A percentile compares a stretch with the other conserved stretches of the same genome.
Evolutionary conservation across 495 filamentous ascomycete species (phyloP).

Genomic region (Penicillium odoratum): DNA sequence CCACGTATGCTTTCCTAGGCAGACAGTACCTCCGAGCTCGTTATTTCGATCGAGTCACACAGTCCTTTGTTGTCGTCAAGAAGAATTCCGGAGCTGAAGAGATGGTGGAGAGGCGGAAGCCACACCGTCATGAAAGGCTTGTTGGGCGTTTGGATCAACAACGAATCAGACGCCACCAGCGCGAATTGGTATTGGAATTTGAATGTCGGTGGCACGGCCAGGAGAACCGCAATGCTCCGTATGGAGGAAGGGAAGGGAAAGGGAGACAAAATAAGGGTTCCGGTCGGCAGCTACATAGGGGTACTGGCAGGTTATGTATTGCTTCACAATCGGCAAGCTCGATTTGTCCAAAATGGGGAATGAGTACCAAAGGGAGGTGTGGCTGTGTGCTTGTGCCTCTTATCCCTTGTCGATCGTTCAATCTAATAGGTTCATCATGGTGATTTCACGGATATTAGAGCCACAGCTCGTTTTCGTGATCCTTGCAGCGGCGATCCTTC

Average conservation of each 20-base stretch:
- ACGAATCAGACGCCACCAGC: conserved; percentile 9
- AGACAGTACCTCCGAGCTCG: neutral
- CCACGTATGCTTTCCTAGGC: neutral
- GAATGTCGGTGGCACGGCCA: neutral
- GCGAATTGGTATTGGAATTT: neutral
- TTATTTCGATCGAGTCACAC: neutral
- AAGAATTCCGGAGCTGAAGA: neutral
- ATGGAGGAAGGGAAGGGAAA: neutral
- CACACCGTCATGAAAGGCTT: conserved; percentile 9
- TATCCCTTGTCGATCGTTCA: neutral
- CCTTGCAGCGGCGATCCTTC: neutral
- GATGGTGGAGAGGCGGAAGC: conserved; percentile 1
- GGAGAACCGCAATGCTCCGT: neutral
- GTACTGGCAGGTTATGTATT: too few relatives aligned
- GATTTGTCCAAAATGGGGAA: too few relatives aligned
- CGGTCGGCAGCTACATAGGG: too few relatives aligned
- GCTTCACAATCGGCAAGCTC: too few relatives aligned
- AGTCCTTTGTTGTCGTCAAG: neutral
- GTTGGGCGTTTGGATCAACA: conserved; percentile 2
- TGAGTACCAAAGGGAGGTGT: too few relatives aligned
- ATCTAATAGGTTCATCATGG: neutral
- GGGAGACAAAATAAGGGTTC: neutral
- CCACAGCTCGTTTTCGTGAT: conserved; percentile 2
- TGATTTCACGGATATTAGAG: neutral
- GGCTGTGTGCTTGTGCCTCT: neutral